Conservation (phyloP, 1,139 yeast species). For the Suhomyces taliae region DNA sequence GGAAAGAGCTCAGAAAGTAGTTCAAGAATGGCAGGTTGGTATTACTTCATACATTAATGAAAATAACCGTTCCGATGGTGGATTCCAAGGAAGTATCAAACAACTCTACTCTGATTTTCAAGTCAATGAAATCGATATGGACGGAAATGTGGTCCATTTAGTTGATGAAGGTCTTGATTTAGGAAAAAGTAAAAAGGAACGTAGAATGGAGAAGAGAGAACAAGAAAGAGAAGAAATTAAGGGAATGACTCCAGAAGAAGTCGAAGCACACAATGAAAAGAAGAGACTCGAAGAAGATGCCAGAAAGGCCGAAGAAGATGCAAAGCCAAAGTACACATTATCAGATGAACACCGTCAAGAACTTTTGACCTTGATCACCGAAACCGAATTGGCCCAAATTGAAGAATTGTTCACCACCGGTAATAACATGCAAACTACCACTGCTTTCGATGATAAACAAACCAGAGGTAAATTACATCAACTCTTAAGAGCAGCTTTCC, state of each 20-base stretch:
- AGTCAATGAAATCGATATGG: conserved; percentile 77
- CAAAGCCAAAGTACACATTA: conserved; percentile 44
- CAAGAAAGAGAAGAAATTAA: conserved; percentile 38
- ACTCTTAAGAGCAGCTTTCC: conserved; percentile 70
- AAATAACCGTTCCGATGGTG: conserved; percentile 43
- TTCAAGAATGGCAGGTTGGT: conserved; percentile 77
- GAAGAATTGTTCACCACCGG: conserved; percentile 58
- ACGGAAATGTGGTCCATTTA: conserved; percentile 74
- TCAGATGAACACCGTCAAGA: conserved; percentile 45
- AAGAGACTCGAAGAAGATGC: conserved; percentile 25
- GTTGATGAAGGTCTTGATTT: conserved; percentile 67
- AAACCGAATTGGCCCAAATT: conserved; percentile 55
- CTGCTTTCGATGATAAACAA: conserved; percentile 64
- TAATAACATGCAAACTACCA: conserved; percentile 57
- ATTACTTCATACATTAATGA: conserved; percentile 66
- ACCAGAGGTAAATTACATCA: conserved; percentile 77
- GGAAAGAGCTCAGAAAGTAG: conserved; percentile 19
- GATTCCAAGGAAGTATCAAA: conserved; percentile 78
- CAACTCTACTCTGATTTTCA: conserved; percentile 93
- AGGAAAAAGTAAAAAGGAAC: conserved; percentile 52
- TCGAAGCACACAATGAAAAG: conserved; percentile 32
- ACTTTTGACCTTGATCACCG: conserved; percentile 58
- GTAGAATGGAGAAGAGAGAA: conserved; percentile 47
- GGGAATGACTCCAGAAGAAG: conserved; percentile 37
- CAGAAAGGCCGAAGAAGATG: conserved; percentile 23